A percentile compares a stretch with the other conserved stretches of the same genome.
These are phyloP conservation scores for Leishmania amazonensis DNA, from an alignment of 208 protist genomes.

Conservation along the genomic window DNA sequence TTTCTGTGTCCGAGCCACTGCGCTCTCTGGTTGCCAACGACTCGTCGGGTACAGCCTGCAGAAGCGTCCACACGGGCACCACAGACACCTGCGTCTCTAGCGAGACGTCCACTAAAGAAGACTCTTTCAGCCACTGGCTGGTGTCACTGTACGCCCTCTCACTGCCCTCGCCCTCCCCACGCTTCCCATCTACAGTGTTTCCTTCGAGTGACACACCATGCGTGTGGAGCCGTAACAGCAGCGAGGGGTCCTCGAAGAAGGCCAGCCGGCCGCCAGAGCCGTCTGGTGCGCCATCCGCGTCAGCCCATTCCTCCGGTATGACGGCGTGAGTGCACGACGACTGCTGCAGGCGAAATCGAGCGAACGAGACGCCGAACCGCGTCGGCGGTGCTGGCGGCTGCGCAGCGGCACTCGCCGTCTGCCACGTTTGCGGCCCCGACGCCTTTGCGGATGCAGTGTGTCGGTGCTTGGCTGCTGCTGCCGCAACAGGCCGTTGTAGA, in stretches of 20 bases:
- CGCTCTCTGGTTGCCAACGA: not conserved
- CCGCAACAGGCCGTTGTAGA: constrained; percentile 4
- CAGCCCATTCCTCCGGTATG: constrained; percentile 20
- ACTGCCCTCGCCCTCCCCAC: not conserved
- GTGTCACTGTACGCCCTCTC: not conserved
- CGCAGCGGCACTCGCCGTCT: not conserved
- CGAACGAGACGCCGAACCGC: constrained; percentile 23
- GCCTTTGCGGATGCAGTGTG: not conserved
- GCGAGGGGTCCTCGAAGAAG: constrained; percentile 32
- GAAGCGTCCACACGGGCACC: constrained; percentile 24
- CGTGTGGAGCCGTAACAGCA: constrained; percentile 10
- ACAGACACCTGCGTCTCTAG: constrained; percentile 14
- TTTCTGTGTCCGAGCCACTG: constrained; percentile 5
- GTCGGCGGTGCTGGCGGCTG: not conserved
- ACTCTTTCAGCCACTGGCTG: not conserved
- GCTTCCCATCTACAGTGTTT: not conserved
- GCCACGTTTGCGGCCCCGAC: not conserved
- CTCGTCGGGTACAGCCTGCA: constrained; percentile 22
- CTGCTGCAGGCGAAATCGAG: constrained; percentile 28
- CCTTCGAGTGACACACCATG: not conserved
- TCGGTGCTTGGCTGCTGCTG: not conserved
- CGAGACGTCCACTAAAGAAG: not conserved
- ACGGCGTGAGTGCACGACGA: constrained; percentile 12
- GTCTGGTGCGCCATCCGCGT: constrained; percentile 14
- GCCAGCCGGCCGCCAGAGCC: constrained; percentile 7